A percentile compares a stretch with the other conserved stretches of the same genome.
These are phyloP conservation scores for Sphaerosporella brunnea DNA, from an alignment of 495 filamentous ascomycete genomes.

Conservation along the genomic window DNA sequence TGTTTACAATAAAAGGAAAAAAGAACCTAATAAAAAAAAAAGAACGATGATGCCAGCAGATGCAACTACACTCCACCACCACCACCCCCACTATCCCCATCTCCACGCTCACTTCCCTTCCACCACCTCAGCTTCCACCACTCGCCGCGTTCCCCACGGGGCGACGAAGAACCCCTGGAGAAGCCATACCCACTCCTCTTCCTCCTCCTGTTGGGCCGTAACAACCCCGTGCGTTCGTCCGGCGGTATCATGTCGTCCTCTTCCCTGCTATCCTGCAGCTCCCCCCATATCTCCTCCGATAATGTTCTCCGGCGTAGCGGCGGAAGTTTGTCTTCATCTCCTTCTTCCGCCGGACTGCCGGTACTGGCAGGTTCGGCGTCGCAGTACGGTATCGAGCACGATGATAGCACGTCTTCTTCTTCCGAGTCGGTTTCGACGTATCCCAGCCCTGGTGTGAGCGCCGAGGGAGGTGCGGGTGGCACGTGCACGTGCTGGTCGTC, in stretches of 20 bases:
- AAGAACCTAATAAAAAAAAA: too few species aligned
- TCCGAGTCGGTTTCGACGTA: conserved; percentile 46
- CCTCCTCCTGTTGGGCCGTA: conserved; percentile 5
- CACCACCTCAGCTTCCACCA: conserved; percentile 31
- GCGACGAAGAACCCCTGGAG: conserved; percentile 7
- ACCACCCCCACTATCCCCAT: too few species aligned
- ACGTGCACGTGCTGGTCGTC: too few species aligned
- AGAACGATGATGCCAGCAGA: too few species aligned
- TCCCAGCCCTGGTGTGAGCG: conserved; percentile 35
- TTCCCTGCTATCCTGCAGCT: conserved; percentile 39
- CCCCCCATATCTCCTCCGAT: conserved; percentile 46
- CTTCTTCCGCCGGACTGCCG: too few species aligned
- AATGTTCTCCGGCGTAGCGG: conserved; percentile 27
- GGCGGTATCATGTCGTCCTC: conserved; percentile 2
- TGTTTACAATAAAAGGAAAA: too few species aligned
- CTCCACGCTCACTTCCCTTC: too few species aligned
- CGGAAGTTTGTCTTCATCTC: too few species aligned
- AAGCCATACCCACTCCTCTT: conserved; percentile 11
- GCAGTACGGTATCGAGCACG: neutral
- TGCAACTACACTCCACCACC: too few species aligned
- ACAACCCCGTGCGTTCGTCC: conserved; percentile 12
- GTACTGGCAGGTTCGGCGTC: conserved; percentile 5
- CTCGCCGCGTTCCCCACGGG: conserved; percentile 25
- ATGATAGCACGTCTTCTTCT: conserved; percentile 28
- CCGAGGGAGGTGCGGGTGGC: neutral